Base-by-base conservation (phyloP, 306 rosid genomes). In the Amphicarpaea edgeworthii region DNA sequence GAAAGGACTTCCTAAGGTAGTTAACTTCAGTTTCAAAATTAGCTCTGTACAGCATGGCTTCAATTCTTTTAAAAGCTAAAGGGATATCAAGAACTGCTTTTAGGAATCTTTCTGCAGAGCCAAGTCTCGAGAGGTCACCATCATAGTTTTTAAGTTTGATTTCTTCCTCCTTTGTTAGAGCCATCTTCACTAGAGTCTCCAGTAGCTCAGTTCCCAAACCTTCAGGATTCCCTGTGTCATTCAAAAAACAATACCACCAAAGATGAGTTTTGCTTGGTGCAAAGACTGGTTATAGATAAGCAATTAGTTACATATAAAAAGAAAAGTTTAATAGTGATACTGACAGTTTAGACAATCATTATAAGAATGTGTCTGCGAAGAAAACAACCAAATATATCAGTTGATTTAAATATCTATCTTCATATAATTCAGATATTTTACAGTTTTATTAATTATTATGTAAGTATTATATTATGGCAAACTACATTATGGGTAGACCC, bases 151-250 rank as follows among this genome's bases (percentile, higher is more conserved):
- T 86, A 32, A 95, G 97, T 78, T 92, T 95, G 58, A 95, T 92
- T 84, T 95, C 99, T 76, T 95, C 99, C 85, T 95, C 99, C 82
- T 95, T 95, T 38, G 99, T 95, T 43, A 97, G 99, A 79, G 99
- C 97, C 99, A 95, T 95, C 92, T 95, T 95, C 17, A 95, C 97
- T 20, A 95, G 89, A 68, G 99, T 95, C 86, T 95, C 99, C 83
- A 95, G 83, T 77, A 95, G 89, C 86, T 95, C 99, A n/a, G 90
- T 46, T 15, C 97, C 97, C 82, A 95, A 85, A 75, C 97, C 95
- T 89, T 92, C 97, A 16, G 92, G 90, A 73, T 90, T 95, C 45
- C 99, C 99, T 95, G 84, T 85, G 78, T 54, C 54, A 37, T 57
- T 49, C 77, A 45, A 65, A 62, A 61, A 70, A 47, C 32, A 70